Base-by-base conservation (phyloP, 306 rosid species). In the Ceratonia siliqua region DNA sequence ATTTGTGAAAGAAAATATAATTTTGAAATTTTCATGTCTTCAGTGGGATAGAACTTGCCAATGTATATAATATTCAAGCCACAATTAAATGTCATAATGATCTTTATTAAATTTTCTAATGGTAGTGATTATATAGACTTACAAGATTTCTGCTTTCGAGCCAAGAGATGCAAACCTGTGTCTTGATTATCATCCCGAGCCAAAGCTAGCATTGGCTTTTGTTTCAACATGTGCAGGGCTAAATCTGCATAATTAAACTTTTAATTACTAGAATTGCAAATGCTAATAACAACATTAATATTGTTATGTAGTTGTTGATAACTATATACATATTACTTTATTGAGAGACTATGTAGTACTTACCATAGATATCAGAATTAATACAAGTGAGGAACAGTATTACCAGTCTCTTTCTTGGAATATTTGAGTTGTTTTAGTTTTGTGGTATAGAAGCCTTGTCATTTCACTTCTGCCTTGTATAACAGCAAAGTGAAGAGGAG, bases 241-340 rank as follows among this genome's bases (percentile, higher is more conserved):
- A 52, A 17, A 52, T 52, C 58, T 52, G 17, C 58, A 17, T 2
- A 18, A 52, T 5, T 0, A 9, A 1, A 50, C 1, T 18, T 28
- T 4, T 1, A 17, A 20, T 2, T 5, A 6, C 7, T 52, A 18
- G 2, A 17, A 17, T 2, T 28, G 32, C 2, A 28, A 2, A 4
- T 4, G 32, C 2, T 18, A 0, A 1, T 5, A 13, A 13, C 6
- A 3, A n/a, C n/a, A 3, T 2, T 2, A 12, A 11, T 3, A 45
- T 0, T 2, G 13, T 45, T 12, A 10, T 45, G 0, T 18, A 4
- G 2, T 21, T 2, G 4, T 18, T 52, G 1, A 17, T 52, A 2
- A 18, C 27, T 0, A 5, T 3, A 4, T 1, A 0, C 2, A 0
- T 3, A 1, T 18, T 1, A 52, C 0, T 5, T 0, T 3, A 4